These are phyloP conservation scores for Anisodus acutangulus DNA, from an alignment of 257 asterid species.

Conservation along the genomic window DNA sequence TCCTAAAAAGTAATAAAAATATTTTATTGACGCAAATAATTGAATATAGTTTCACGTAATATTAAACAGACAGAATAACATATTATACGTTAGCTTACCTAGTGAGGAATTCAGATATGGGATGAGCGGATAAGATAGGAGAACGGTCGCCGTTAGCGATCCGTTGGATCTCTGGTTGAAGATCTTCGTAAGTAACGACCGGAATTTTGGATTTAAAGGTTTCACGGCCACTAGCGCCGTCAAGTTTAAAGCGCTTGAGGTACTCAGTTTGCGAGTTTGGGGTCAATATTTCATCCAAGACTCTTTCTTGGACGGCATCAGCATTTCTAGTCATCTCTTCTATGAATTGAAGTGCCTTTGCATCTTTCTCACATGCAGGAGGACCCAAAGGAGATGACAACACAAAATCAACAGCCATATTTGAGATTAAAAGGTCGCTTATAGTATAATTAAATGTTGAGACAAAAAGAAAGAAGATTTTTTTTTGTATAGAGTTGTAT, in stretches of 20 bases:
- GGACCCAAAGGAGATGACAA: constrained; percentile 82
- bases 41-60: neutral
- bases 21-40: too few species aligned
- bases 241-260: constrained; percentile 55
- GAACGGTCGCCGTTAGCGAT: constrained; percentile 93
- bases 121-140: constrained; percentile 78
- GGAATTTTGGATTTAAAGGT: constrained; percentile 76
- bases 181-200: constrained; percentile 85
- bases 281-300: constrained; percentile 63
- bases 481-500: neutral
- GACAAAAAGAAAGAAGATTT: neutral
- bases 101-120: constrained; percentile 94
- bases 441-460: neutral
- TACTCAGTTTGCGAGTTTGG: constrained; percentile 81
- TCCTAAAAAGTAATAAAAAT: too few species aligned
- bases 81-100: constrained; percentile 47
- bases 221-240: constrained; percentile 68
- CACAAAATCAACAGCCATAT: constrained; percentile 84
- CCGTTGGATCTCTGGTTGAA: constrained; percentile 82
- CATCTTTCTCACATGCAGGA: constrained; percentile 84
- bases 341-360: constrained; percentile 86
- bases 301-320: constrained; percentile 73
- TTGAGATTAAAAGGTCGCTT: neutral
- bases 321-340: constrained; percentile 89
- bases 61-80: neutral